Conservation (phyloP, 345 rosid species). For the Cardiospermum halicacabum region DNA sequence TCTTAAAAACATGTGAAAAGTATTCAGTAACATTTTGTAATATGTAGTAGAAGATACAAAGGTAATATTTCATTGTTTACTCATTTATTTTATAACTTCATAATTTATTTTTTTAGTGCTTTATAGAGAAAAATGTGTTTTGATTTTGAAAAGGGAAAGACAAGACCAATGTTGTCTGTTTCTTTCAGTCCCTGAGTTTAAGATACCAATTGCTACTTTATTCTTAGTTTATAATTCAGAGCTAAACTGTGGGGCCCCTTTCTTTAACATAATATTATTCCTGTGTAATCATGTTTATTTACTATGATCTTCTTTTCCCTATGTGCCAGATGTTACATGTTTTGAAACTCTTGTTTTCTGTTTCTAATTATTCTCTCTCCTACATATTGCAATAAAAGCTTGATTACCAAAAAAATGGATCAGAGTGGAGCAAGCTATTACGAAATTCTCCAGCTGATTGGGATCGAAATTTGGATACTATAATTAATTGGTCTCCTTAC, state of each 20-base stretch:
- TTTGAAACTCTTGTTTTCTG: slow-evolving; percentile 3
- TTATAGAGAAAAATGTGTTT: no score
- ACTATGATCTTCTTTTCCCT: background rate
- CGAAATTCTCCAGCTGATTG: slow-evolving; percentile 58
- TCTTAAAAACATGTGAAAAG: no score
- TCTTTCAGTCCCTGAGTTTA: background rate
- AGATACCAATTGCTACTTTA: background rate
- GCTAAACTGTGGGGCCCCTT: background rate
- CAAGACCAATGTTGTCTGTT: no score
- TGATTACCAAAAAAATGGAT: slow-evolving; percentile 56
- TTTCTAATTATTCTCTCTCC: slow-evolving; percentile 8
- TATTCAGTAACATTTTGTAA: no score
- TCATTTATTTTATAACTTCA: no score
- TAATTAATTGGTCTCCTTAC: slow-evolving; percentile 82
- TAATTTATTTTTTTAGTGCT: no score
- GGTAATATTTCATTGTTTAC: no score
- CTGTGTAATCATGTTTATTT: background rate
- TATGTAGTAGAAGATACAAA: no score
- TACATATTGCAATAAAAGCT: slow-evolving; percentile 45
- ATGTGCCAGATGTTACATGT: background rate
- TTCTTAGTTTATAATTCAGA: background rate
- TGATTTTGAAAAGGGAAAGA: no score
- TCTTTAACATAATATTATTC: background rate
- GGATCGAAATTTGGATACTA: slow-evolving; percentile 61
- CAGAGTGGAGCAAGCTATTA: slow-evolving; percentile 51